Conservation (phyloP, 192 early-diverging fungal genomes). For the Funneliformis mosseae region DNA sequence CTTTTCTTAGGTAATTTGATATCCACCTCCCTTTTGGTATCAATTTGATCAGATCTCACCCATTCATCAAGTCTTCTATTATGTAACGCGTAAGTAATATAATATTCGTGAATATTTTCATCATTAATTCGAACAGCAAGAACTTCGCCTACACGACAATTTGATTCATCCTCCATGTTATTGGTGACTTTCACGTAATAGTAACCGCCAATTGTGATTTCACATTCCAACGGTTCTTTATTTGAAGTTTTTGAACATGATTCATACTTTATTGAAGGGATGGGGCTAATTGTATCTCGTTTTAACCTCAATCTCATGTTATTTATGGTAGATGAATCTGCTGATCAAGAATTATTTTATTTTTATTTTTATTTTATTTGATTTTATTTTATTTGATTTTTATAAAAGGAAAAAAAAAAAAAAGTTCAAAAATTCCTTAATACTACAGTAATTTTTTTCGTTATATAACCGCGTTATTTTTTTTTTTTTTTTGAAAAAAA, state of each 20-base stretch:
- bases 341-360: neutral
- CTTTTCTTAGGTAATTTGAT: neutral
- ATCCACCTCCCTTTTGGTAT: conserved; percentile 65
- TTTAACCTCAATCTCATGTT: neutral
- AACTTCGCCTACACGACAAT: neutral
- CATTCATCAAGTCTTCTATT: conserved; percentile 99
- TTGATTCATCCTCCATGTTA: neutral
- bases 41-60: conserved; percentile 68
- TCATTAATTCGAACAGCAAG: neutral
- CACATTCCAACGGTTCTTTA: neutral
- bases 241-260: neutral
- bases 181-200: neutral
- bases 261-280: neutral
- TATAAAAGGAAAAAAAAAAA: too few species aligned
- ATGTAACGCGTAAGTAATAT: conserved; percentile 95
- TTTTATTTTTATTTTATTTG: too few species aligned
- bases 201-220: neutral
- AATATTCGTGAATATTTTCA: conserved; percentile 63
- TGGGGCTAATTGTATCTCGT: neutral
- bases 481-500: too few species aligned
- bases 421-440: too few species aligned
- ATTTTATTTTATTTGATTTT: too few species aligned
- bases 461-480: too few species aligned
- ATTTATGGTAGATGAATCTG: neutral
- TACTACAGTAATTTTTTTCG: too few species aligned